Base-by-base conservation (phyloP, 352 stramenopile species). In the Peronospora farinosa region DNA sequence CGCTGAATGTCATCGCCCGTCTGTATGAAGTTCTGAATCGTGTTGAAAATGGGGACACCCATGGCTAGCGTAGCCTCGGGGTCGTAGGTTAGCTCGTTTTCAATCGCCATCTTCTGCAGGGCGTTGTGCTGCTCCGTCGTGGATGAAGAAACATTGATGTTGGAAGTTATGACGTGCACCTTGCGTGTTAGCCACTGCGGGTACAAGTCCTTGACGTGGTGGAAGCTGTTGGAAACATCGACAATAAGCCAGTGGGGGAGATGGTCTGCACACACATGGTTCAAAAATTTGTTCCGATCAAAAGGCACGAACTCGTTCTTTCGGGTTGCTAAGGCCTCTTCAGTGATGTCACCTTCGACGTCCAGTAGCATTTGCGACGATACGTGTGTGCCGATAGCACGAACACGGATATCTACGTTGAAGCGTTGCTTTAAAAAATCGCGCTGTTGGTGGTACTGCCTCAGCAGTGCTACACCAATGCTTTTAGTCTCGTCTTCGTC, bases 151-250 rank as follows among this genome's bases (percentile, higher is more conserved):
- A 89, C 89, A 50, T 95, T 89, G 51, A 96, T 80, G 54, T 98
- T 98, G 15, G 86, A 81, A 10, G 86, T 98, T 43, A 98, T 88
- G 28, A 98, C 66, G 64, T 98, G 84, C 56, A 97, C 78, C 46
- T 95, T 92, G 44, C 73, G 70, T 12, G 56, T 73, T 3, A 98
- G 63, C 94, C 94, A 98, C 28, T 74, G 62, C 16, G 84, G 78
- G 65, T 98, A 96, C 41, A 92, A 67, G 19, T 71, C 63, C 16
- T 84, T 75, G n/a, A 92, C 79, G 54, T 87, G 72, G n/a, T 76
- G 54, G 1, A 70, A 68, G 40, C 90, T 88, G 57, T 94, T 89
- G 4, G 92, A 97, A 31, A 95, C 93, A 57, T 98, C 95, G 45
- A 98, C 82, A 48, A 98, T 90, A 10, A 97, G 75, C 67, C 86